Conservation (phyloP, 73 alveolate genomes). For the Tetrahymena borealis region DNA sequence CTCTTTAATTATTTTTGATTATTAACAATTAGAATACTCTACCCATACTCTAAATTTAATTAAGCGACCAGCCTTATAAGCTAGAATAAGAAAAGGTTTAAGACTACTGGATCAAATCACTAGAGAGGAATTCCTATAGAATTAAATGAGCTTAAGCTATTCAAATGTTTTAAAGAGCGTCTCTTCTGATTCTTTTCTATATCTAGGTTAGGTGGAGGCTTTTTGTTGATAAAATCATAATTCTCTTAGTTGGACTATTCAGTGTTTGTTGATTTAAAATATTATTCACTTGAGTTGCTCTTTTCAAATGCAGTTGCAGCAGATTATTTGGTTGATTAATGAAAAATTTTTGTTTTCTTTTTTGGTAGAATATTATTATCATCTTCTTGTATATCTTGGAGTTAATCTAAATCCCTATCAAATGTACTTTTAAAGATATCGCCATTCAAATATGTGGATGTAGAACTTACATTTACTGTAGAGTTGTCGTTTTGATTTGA, state of each 20-base stretch:
- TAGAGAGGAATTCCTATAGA: neutral
- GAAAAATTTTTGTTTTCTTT: neutral
- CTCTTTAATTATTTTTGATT: too few relatives aligned
- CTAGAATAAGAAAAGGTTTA: neutral
- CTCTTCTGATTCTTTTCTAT: neutral
- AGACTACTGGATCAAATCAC: neutral
- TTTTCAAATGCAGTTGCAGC: neutral
- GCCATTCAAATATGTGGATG: too few relatives aligned
- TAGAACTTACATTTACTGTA: too few relatives aligned
- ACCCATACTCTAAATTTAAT: too few relatives aligned
- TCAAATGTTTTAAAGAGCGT: neutral
- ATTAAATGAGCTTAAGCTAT: neutral
- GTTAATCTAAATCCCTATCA: too few relatives aligned
- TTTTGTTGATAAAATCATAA: neutral
- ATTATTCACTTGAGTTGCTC: neutral
- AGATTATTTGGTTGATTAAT: neutral
- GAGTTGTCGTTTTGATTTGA: too few relatives aligned
- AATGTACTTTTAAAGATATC: too few relatives aligned
- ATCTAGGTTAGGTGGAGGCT: neutral
- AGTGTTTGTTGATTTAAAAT: neutral
- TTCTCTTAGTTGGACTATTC: neutral
- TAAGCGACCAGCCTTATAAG: neutral
- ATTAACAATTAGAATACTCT: too few relatives aligned
- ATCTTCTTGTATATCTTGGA: neutral
- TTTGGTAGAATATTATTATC: neutral